A percentile compares a stretch with the other conserved stretches of the same genome.
Conservation (phyloP, 768 basidiomycete species). For the Arthromyces matolae region DNA sequence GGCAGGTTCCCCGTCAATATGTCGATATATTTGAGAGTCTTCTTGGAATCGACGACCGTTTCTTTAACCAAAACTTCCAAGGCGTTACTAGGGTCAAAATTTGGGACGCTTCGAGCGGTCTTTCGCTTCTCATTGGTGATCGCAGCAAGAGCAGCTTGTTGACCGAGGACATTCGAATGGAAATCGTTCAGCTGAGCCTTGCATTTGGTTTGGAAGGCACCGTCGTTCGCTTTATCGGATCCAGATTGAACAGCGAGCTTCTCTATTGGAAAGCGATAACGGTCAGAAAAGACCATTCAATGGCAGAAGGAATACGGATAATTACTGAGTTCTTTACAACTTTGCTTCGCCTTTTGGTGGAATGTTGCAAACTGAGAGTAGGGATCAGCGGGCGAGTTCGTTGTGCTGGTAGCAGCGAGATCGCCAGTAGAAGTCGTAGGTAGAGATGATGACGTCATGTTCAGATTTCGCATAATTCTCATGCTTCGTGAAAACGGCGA, state of each 20-base stretch:
- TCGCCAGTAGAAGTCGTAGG: neutral
- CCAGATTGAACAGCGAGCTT: constrained; percentile 31
- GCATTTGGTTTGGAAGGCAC: constrained; percentile 36
- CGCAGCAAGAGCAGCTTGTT: constrained; percentile 28
- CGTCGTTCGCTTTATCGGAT: constrained; percentile 22
- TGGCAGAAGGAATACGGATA: neutral
- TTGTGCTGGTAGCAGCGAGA: neutral
- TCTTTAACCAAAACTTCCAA: constrained; percentile 50
- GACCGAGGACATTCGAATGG: constrained; percentile 26
- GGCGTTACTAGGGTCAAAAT: constrained; percentile 34
- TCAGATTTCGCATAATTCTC: constrained; percentile 10
- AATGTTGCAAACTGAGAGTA: constrained; percentile 7
- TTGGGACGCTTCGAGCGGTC: constrained; percentile 49
- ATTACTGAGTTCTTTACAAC: constrained; percentile 29
- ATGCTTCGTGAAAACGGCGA: constrained; percentile 6
- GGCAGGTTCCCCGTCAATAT: constrained; percentile 38
- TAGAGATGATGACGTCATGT: neutral
- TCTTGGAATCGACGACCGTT: constrained; percentile 46
- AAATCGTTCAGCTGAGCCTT: constrained; percentile 34
- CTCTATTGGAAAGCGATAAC: constrained; percentile 19
- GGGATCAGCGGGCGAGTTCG: constrained; percentile 1
- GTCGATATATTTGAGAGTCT: constrained; percentile 31
- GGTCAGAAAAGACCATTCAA: neutral
- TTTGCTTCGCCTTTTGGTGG: constrained; percentile 8
- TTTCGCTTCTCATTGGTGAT: constrained; percentile 22